These are phyloP conservation scores for Globisporangium takayamanum DNA, from an alignment of 352 stramenopile species.

Conservation along the genomic window DNA sequence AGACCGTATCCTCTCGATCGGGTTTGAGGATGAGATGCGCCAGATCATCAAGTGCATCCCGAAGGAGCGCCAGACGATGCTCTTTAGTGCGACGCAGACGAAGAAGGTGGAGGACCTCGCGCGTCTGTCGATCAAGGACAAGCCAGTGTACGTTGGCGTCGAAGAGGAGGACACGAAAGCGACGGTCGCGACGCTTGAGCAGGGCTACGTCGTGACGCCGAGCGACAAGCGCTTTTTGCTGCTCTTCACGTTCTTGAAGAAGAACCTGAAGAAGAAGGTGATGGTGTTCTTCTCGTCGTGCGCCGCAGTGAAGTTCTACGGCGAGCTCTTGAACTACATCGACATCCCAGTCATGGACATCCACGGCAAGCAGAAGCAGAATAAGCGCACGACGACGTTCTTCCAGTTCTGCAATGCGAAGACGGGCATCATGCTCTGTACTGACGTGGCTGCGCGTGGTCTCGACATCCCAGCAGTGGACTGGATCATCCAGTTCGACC, in stretches of 20 bases:
- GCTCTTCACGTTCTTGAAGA: conserved; percentile 99
- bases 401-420: conserved; percentile 99
- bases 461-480: conserved; percentile 97
- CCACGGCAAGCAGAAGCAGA: conserved; percentile 98
- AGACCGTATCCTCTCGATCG: conserved; percentile 98
- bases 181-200: conserved; percentile 93
- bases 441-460: conserved; percentile 96
- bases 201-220: conserved; percentile 97
- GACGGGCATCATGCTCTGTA: conserved; percentile 97
- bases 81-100: conserved; percentile 98
- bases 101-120: conserved; percentile 98
- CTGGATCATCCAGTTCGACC: conserved; percentile 99
- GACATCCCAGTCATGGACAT: conserved; percentile 98
- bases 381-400: conserved; percentile 98
- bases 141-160: conserved; percentile 96
- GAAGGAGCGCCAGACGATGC: conserved; percentile 97
- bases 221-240: conserved; percentile 98
- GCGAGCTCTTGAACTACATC: conserved; percentile 99
- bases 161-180: conserved; percentile 90
- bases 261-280: conserved; percentile 99
- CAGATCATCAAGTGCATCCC: conserved; percentile 98
- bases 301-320: conserved; percentile 98
- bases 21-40: conserved; percentile 99
- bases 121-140: conserved; percentile 90
- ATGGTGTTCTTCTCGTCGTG: conserved; percentile 93